Base-by-base conservation (phyloP, 805 yeast species). In the Monosporozyma unispora region DNA sequence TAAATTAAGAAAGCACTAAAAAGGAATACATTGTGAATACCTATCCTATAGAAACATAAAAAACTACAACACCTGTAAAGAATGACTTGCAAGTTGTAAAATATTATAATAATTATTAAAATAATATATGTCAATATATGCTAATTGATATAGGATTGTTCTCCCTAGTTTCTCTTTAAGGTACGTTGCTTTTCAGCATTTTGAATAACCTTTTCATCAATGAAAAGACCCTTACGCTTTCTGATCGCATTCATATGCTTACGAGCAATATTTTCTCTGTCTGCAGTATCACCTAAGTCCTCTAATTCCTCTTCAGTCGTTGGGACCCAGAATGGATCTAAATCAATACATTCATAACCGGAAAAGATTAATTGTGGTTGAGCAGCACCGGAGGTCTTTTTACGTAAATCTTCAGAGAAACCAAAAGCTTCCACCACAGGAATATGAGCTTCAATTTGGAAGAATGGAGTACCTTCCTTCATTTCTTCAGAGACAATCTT, bases 321-420 rank as follows among this genome's bases (percentile, higher is more conserved):
- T 12, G 99, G 99, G 14, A 93, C 96, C 99, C 99, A 93, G 74
- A 86, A 93, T 43, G 99, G 99, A 72, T 93, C 98, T 56, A 84
- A 78, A 55, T 89, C 95, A 47, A 91, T 78, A 54, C 82, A 71
- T 59, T 89, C 93, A 63, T 78, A 93, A 0, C 98, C 98, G 27
- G 85, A 77, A 60, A 91, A 93, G 9, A 90, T 87, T 48, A 93
- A 73, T 66, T 93, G 99, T 0, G 99, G 99, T 59, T 87, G 84
- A 2, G 99, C 99, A 2, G 96, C 96, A 51, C 99, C 99, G 1
- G 96, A 87, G 0, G 99, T 91, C 56, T 79, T 79, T 68, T 88
- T 93, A 50, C 98, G 74, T 42, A 93, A 87, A 56, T 95, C 98
- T 60, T 91, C 98, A 48, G 96, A 81, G 59, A 93, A 88, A 1